phyloP scores from a whole-genome alignment of 148 eudicot species.

The Rhododendron mucronatum region DNA sequence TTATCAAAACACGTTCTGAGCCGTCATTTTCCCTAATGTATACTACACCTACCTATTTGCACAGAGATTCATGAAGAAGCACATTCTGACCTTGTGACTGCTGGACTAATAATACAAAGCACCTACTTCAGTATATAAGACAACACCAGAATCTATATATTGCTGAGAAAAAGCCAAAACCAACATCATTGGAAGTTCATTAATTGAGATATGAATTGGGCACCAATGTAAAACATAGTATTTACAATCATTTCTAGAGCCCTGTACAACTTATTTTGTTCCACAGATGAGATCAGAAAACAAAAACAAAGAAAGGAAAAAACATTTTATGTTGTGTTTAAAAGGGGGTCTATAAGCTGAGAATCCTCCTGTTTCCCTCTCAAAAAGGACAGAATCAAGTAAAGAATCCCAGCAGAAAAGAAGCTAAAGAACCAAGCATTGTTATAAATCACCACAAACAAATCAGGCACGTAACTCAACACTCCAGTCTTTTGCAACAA shows the following conservation, averaged over 20 bases:
- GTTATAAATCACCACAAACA: slow-evolving; percentile 48
- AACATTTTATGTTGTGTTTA: slow-evolving; percentile 24
- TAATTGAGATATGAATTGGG: neutral
- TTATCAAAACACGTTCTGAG: no score
- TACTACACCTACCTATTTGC: neutral
- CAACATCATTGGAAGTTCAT: neutral
- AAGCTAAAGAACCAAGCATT: slow-evolving; percentile 97
- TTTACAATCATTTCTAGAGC: neutral
- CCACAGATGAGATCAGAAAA: neutral
- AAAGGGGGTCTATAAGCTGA: slow-evolving; percentile 37
- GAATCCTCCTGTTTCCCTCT: slow-evolving; percentile 21
- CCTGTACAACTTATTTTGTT: neutral
- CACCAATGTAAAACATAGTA: neutral
- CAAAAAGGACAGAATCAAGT: slow-evolving; percentile 50
- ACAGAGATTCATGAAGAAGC: neutral
- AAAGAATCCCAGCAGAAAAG: slow-evolving; percentile 59
- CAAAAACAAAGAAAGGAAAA: neutral
- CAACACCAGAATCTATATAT: neutral
- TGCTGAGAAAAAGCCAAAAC: neutral
- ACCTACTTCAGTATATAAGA: neutral
- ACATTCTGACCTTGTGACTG: neutral
- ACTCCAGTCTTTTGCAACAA: slow-evolving; percentile 60
- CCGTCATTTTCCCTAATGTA: no score
- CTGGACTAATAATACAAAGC: neutral
- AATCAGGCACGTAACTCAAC: slow-evolving; percentile 37